These are phyloP conservation scores for Cucurbitaria berberidis DNA, from an alignment of 2,329 filamentous ascomycete species.

Conservation along the genomic window DNA sequence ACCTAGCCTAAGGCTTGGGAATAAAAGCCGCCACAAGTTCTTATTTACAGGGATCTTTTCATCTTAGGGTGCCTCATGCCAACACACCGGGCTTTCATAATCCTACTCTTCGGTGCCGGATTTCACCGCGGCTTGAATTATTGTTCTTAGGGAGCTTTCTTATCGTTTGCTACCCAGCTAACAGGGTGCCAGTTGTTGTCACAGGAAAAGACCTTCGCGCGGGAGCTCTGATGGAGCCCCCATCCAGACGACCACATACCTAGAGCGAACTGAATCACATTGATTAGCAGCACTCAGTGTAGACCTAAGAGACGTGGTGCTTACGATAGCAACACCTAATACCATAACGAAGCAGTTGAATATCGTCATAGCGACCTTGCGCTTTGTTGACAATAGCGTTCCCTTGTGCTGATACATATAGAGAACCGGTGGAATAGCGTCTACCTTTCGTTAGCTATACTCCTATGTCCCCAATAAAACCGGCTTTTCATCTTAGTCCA, in stretches of 20 bases:
- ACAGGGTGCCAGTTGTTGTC: conserved; percentile 36
- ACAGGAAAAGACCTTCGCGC: conserved; percentile 39
- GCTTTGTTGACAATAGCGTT: conserved; percentile 43
- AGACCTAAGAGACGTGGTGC: conserved; percentile 2
- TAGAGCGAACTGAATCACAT: conserved; percentile 27
- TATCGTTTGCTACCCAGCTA: conserved; percentile 14
- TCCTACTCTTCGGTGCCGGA: no score
- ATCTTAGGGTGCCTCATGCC: no score
- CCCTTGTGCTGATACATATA: conserved; percentile 58
- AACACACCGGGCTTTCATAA: no score
- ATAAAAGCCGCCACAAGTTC: no score
- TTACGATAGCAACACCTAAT: conserved; percentile 39
- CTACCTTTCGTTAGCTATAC: conserved; percentile 7
- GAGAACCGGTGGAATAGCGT: conserved; percentile 53
- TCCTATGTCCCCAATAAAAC: no score
- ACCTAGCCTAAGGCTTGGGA: no score
- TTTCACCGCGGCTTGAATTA: no score
- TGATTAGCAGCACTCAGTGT: neutral
- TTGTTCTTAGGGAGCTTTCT: neutral
- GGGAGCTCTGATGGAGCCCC: conserved; percentile 28
- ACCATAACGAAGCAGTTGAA: conserved; percentile 54
- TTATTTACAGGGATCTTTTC: no score
- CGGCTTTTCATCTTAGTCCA: neutral
- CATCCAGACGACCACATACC: conserved; percentile 39
- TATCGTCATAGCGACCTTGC: conserved; percentile 54